These are phyloP conservation scores for Colletotrichum truncatum DNA, from an alignment of 2,329 filamentous ascomycete species.

Conservation along the genomic window DNA sequence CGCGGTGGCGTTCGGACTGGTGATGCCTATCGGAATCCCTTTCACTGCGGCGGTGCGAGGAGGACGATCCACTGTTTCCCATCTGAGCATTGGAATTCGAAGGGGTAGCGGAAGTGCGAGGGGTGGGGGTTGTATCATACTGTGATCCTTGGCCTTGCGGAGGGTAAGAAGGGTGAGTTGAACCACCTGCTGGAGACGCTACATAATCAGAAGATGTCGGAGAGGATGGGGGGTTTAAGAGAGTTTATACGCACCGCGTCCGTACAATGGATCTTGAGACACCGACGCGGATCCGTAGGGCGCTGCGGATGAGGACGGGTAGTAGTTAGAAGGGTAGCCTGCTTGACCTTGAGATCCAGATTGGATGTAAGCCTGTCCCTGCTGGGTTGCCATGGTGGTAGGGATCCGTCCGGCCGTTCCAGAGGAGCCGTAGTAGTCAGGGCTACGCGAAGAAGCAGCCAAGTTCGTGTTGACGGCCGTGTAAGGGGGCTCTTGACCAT, in stretches of 20 bases:
- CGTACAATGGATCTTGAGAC: constrained; percentile 63
- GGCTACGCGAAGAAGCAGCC: constrained; percentile 8
- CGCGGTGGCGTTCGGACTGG: constrained; percentile 48
- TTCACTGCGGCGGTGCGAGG: constrained; percentile 48
- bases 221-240: constrained; percentile 11
- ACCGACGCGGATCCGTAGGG: constrained; percentile 41
- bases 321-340: constrained; percentile 35
- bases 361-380: constrained; percentile 27
- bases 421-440: constrained; percentile 28
- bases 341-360: constrained; percentile 26
- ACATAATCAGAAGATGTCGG: constrained; percentile 54
- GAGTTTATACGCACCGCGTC: constrained; percentile 66
- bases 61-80: constrained; percentile 45
- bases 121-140: constrained; percentile 59
- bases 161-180: constrained; percentile 36
- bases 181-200: constrained; percentile 63
- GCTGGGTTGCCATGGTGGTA: constrained; percentile 22
- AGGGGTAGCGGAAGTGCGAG: constrained; percentile 47
- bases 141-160: constrained; percentile 57
- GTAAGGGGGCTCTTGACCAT: constrained; percentile 28
- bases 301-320: constrained; percentile 31
- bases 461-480: constrained; percentile 24
- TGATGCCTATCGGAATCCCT: constrained; percentile 52
- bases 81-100: constrained; percentile 50
- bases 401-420: constrained; percentile 25